Evolutionary conservation across 371 early-diverging fungal genomes (phyloP), one percentile per base, ranked within the genome.

Genomic region (Batrachochytrium dendrobatidis): DNA sequence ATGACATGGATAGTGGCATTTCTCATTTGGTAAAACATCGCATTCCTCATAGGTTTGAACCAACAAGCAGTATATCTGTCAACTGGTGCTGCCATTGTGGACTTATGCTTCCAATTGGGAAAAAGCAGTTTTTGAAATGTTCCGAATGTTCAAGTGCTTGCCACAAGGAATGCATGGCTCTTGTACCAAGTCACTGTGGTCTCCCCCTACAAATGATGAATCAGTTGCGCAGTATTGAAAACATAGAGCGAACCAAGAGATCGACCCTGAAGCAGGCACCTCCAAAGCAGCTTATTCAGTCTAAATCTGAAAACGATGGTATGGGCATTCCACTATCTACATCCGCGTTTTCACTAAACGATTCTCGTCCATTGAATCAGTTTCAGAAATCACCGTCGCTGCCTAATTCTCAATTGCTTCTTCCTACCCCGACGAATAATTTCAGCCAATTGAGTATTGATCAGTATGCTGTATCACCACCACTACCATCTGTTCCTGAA

Each of bases 81-180:
- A 83, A 85, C 65, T 98, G 95, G 93, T 99, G 99, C 74, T 86
- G 87, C 65, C 98, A 99, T 72, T 99, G 99, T 79, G 98, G 98
- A 31, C 85, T 85, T 50, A 87, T 93, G 82, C 82, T 99, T 24
- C 83, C 94, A 3, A 70, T 95, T 5, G 90, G 92, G n/a, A 62
- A 62, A 12, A 59, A 64, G 49, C 66, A 64, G n/a, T 53, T 56
- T 48, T 25, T 60, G 24, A 52, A 56, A 45, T 85, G 84, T 64
- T 55, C 51, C 1, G 74, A 73, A 72, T 99, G 99, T 76, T 64
- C 67, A 28, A 64, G 84, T 20, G 78, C 86, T 0, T 89, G 88
- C 63, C 99, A 99, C 75, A 74, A 82, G 1, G 79, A 77, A 3
- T 99, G 99, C 77, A 76, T 81, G 60, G 79, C 80, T 43, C 78